Base-by-base conservation (phyloP, 345 rosid genomes). In the Hibiscus tridactylites region DNA sequence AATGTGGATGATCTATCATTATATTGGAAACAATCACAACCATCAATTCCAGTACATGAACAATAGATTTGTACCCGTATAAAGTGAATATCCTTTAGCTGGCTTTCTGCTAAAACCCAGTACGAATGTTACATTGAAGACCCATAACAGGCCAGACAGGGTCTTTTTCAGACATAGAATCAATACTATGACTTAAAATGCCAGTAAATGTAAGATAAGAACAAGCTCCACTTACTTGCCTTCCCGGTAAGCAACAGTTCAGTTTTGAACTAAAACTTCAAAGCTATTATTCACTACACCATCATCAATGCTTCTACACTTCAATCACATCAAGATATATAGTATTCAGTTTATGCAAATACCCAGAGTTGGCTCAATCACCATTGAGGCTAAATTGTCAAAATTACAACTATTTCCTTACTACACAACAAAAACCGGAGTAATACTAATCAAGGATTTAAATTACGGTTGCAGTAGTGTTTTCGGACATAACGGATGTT, bases 101-200 rank as follows among this genome's bases (percentile, higher is more conserved):
- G 53, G 68, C 68, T 42, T 65, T 57, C 49, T 49, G n/a, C 50
- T 15, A 60, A 72, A 61, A 6, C 56, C 56, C 74, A 10, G 61
- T 73, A 73, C 61, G 69, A 50, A 73, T 33, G 62, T 19, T 50
- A 26, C 60, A 63, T 6, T 62, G 3, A 61, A 33, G 29, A 31
- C 8, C 13, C 31, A 61, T 26, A 50, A 50, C n/a, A 60, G 19
- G 46, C 59, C 67, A n/a, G 47, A 24, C 65, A 16, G 35, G 54
- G 9, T 6, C 52, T 19, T 37, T 1, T 24, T 19, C 39, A 42
- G 56, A 62, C 44, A n/a, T 6, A 62, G 67, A 60, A 71, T 60
- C 67, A 71, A 60, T 44, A 5, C 2, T 60, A 10, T 59, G 44
- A 60, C 66, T 46, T 28, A 15, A 54, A 26, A 39, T 26, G 0